Base-by-base conservation (phyloP, 2,329 filamentous ascomycete species). In the Neodidymelliopsis sp. region DNA sequence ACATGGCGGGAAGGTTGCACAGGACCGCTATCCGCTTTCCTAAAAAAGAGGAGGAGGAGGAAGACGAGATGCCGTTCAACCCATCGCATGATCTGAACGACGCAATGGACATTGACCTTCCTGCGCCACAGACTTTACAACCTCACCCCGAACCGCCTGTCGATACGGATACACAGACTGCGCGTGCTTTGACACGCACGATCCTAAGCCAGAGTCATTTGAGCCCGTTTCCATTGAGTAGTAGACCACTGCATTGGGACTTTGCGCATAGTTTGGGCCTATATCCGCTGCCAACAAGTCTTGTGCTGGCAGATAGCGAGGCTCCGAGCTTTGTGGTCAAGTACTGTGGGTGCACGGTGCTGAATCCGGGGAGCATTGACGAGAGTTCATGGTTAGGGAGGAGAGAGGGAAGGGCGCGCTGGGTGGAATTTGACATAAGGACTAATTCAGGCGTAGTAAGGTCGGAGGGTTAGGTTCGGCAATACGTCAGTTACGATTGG, bases 301-400 rank as follows among this genome's bases (percentile, higher is more conserved):
- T 97, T 65, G 84, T 95, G 12, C 75, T 99, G 4, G 87, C 91
- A 2, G 94, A 99, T 74, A 79, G 88, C 0, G 90, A 92, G 30
- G 86, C 88, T 8, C 86, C 89, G 11, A 82, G 91, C 0, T 99
- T 96, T 66, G 88, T 88, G 43, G 79, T 97, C 57, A 96, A 90
- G 11, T 97, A 97, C 67, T 93, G 96, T 73, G 93, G 92, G 0
- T 97, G 94, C 67, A 90, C 94, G 75, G 92, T 97, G 24, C 87
- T 99, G 83, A 99, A 99, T 70, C 92, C 94, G 0, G 91, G 91
- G 5, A 81, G 82, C 37, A 73, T 99, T 38, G 80, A 95, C 24
- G 73, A 70, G 48, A 69, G 66, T 39, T 70, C 69, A 18, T 85
- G 90, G 0, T 77, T 83, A 0, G 87, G 86, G 0, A 81, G 86